Percentiles rank a stretch among this genome's conserved stretches.
phyloP scores from a whole-genome alignment of 2,329 filamentous ascomycete species.

The Talaromyces sp. region DNA sequence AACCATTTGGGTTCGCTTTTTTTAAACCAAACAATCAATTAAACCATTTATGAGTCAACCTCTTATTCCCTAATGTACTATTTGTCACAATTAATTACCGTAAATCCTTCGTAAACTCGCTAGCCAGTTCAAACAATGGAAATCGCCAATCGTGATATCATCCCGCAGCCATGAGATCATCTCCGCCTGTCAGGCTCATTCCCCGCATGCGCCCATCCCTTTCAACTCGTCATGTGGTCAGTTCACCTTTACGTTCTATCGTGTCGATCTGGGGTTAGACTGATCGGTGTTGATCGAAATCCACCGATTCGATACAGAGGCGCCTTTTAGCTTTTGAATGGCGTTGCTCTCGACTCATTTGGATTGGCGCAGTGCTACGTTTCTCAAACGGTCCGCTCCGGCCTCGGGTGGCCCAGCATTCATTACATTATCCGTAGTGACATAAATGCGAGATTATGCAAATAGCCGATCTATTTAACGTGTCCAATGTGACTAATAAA shows the following conservation, averaged over 20 bases:
- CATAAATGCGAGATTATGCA: no score
- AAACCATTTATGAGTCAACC: background rate
- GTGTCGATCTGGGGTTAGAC: background rate
- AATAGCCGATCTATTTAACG: no score
- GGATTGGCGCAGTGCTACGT: background rate
- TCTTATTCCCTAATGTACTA: background rate
- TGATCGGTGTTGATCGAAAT: background rate
- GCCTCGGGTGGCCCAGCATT: no score
- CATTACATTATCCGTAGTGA: no score
- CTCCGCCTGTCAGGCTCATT: conserved; percentile 10
- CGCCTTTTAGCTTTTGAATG: background rate
- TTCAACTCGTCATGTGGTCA: background rate
- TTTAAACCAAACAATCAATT: background rate
- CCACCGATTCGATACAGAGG: background rate
- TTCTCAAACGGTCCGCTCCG: background rate
- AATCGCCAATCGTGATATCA: conserved; percentile 20
- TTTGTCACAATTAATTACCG: background rate
- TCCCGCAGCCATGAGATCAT: conserved; percentile 23
- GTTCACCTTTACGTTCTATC: background rate
- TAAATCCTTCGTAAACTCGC: conserved; percentile 6
- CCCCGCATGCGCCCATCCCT: conserved; percentile 9
- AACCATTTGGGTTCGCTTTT: background rate
- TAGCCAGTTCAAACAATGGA: background rate
- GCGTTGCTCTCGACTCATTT: background rate
- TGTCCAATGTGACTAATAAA: no score